Percentiles rank a stretch among this genome's conserved stretches.
Evolutionary conservation across 2,329 filamentous ascomycete species (phyloP).

Genomic region (Talaromyces sp.): DNA sequence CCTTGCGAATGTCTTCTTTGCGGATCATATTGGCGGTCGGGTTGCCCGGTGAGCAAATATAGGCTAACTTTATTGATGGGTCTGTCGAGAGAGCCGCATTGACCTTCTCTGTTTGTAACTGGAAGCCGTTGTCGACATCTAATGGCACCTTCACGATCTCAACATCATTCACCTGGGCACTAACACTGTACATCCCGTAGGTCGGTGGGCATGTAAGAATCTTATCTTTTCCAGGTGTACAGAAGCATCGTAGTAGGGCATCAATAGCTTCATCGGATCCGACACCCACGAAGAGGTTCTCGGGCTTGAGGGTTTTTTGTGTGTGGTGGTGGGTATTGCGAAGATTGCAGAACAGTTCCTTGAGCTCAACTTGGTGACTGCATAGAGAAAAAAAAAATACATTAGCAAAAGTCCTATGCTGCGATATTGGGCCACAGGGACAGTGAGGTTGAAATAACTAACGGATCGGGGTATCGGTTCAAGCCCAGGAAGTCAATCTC

Average conservation of each 20-base stretch:
- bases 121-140: slow-evolving; percentile 70
- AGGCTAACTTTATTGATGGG: slow-evolving; percentile 77
- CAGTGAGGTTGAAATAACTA: slow-evolving; percentile 22
- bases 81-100: slow-evolving; percentile 65
- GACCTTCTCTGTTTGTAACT: slow-evolving; percentile 71
- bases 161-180: slow-evolving; percentile 91
- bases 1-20: slow-evolving; percentile 71
- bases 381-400: neutral
- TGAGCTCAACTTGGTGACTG: slow-evolving; percentile 81
- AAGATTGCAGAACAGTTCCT: slow-evolving; percentile 81
- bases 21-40: slow-evolving; percentile 79
- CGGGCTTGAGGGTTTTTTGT: slow-evolving; percentile 69
- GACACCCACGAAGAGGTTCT: slow-evolving; percentile 90
- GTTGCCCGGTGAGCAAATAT: slow-evolving; percentile 94
- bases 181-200: slow-evolving; percentile 98
- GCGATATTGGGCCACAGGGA: neutral
- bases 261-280: slow-evolving; percentile 98
- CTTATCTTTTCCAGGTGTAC: slow-evolving; percentile 79
- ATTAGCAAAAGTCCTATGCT: slow-evolving; percentile 2
- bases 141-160: slow-evolving; percentile 84
- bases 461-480: slow-evolving; percentile 92
- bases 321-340: slow-evolving; percentile 84
- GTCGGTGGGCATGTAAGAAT: slow-evolving; percentile 95
- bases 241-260: slow-evolving; percentile 90
- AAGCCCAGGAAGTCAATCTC: slow-evolving; percentile 77